These are phyloP conservation scores for Fusarium stilboides DNA, from an alignment of 2,329 filamentous ascomycete species.

Conservation along the genomic window DNA sequence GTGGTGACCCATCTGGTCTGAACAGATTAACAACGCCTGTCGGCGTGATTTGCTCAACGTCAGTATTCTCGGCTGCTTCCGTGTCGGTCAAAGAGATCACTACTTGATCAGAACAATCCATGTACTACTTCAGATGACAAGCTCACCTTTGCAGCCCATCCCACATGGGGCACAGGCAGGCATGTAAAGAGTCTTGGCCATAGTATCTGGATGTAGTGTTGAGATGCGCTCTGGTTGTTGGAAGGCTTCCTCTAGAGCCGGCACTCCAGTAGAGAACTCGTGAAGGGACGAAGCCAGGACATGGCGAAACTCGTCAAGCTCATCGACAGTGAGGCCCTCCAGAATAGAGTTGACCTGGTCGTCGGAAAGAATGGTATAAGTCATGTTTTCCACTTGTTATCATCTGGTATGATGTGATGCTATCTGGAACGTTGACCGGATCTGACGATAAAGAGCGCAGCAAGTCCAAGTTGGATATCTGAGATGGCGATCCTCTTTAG, in stretches of 20 bases:
- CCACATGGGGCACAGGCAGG: conserved; percentile 75
- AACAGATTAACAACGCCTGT: conserved; percentile 81
- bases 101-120: conserved; percentile 48
- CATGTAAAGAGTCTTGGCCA: conserved; percentile 80
- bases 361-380: conserved; percentile 72
- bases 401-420: neutral
- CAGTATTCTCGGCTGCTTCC: conserved; percentile 48
- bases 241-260: conserved; percentile 61
- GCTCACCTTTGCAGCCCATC: conserved; percentile 77
- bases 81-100: conserved; percentile 75
- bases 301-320: conserved; percentile 67
- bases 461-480: neutral
- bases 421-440: conserved; percentile 8
- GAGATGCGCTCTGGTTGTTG: conserved; percentile 70
- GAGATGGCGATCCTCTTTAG: neutral
- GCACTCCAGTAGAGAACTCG: conserved; percentile 72
- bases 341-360: conserved; percentile 69
- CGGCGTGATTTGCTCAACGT: conserved; percentile 61
- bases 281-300: conserved; percentile 68
- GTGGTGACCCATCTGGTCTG: conserved; percentile 71
- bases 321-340: conserved; percentile 66
- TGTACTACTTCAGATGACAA: neutral
- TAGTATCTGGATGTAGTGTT: conserved; percentile 63
- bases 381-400: conserved; percentile 59
- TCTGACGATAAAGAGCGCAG: neutral